Percentiles rank a stretch among this genome's conserved stretches.
These are phyloP conservation scores for Pulveroboletus ravenelii DNA, from an alignment of 768 basidiomycete genomes.

Conservation along the genomic window DNA sequence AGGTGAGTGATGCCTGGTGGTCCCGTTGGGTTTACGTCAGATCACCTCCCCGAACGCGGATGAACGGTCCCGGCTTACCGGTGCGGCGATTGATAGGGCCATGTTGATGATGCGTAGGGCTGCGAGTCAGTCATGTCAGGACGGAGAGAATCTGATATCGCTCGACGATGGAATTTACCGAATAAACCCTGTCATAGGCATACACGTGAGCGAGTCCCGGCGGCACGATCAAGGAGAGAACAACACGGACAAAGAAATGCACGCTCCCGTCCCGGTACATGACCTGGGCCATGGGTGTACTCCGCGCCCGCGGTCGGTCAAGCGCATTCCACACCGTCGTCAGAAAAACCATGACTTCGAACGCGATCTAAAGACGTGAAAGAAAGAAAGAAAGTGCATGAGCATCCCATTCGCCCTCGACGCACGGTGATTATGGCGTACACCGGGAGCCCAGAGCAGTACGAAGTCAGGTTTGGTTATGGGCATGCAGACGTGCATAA, in stretches of 20 bases:
- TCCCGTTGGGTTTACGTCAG: neutral
- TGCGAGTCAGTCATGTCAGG: conserved; percentile 1
- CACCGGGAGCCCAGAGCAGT: conserved; percentile 29
- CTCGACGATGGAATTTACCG: conserved; percentile 11
- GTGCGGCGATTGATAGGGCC: conserved; percentile 17
- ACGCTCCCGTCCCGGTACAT: conserved; percentile 27
- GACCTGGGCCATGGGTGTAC: conserved; percentile 18
- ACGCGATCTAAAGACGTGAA: conserved; percentile 19
- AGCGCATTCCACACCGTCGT: conserved; percentile 28
- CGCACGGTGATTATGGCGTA: neutral
- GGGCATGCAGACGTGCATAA: conserved; percentile 21
- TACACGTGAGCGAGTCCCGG: neutral
- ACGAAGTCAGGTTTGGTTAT: conserved; percentile 15
- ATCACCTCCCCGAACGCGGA: neutral
- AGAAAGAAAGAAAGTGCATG: neutral
- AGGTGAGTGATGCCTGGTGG: conserved; percentile 17
- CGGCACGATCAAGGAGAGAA: neutral
- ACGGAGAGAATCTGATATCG: too few species aligned
- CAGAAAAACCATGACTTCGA: conserved; percentile 30
- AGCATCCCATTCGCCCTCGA: neutral
- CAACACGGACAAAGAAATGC: conserved; percentile 25
- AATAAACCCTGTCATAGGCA: conserved; percentile 17
- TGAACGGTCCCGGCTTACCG: conserved; percentile 13
- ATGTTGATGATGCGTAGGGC: conserved; percentile 22
- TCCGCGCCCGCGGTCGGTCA: conserved; percentile 19